Evolutionary conservation across 2,329 filamentous ascomycete species (phyloP).

Genomic region (Pestalotiopsis sp.): DNA sequence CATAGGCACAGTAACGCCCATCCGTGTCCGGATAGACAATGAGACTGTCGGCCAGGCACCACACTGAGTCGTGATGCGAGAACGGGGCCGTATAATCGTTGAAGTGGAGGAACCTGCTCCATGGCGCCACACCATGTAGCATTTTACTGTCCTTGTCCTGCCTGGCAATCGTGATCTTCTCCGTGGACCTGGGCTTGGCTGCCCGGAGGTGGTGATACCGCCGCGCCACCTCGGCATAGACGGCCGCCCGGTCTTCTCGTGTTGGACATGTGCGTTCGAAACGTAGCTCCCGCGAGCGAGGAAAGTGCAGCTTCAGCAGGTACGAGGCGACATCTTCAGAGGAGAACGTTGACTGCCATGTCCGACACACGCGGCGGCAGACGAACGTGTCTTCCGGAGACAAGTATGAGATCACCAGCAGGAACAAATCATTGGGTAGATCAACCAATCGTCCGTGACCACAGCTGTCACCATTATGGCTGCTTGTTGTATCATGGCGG

Average conservation of each 20-base stretch:
- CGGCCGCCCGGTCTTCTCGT: slow-evolving; percentile 35
- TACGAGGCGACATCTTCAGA: slow-evolving; percentile 44
- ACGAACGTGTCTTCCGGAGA: slow-evolving; percentile 49
- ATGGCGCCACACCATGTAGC: slow-evolving; percentile 39
- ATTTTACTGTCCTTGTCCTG: slow-evolving; percentile 21
- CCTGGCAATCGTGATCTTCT: slow-evolving; percentile 43
- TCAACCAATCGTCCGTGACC: slow-evolving; percentile 37
- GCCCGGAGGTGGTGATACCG: slow-evolving; percentile 54
- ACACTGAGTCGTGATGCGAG: slow-evolving; percentile 47
- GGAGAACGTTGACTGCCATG: slow-evolving; percentile 50
- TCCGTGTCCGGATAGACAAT: slow-evolving; percentile 49
- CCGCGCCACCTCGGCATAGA: slow-evolving; percentile 50
- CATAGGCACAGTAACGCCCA: slow-evolving; percentile 43
- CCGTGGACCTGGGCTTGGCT: slow-evolving; percentile 45
- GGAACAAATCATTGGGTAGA: slow-evolving; percentile 60
- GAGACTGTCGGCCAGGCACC: slow-evolving; percentile 55
- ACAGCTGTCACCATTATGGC: not conserved
- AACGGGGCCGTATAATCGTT: slow-evolving; percentile 40
- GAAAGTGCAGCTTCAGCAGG: slow-evolving; percentile 52
- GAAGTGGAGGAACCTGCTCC: slow-evolving; percentile 44
- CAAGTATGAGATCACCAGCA: slow-evolving; percentile 51
- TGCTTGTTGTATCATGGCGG: not conserved
- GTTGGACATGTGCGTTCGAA: slow-evolving; percentile 5
- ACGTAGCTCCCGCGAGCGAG: slow-evolving; percentile 53
- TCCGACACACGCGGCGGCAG: slow-evolving; percentile 51